These are phyloP conservation scores for Suhomyces ambrosiae DNA, from an alignment of 1,139 yeast genomes.

Conservation along the genomic window DNA sequence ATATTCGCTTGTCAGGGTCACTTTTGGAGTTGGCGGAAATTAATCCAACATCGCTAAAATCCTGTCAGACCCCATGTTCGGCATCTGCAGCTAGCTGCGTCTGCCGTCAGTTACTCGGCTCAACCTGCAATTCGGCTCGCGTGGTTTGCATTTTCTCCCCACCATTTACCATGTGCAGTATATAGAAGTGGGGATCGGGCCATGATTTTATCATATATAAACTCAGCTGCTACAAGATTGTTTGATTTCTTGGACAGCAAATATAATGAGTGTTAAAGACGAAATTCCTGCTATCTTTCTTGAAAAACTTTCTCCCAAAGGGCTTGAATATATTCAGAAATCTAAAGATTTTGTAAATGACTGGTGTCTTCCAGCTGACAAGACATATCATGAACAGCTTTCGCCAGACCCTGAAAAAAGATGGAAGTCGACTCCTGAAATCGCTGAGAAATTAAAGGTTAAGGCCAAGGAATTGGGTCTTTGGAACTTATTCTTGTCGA, in stretches of 20 bases:
- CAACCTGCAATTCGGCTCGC: conserved; percentile 1
- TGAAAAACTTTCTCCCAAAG: conserved; percentile 50
- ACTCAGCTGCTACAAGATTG: too few relatives aligned
- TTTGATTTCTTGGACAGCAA: too few relatives aligned
- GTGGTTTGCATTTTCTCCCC: conserved; percentile 4
- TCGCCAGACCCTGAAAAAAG: conserved; percentile 43
- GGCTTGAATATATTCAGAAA: conserved; percentile 52
- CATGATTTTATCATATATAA: not conserved
- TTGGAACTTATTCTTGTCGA: conserved; percentile 67
- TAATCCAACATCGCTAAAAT: not conserved
- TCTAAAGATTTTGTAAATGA: conserved; percentile 57
- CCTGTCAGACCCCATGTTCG: not conserved
- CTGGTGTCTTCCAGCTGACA: conserved; percentile 63
- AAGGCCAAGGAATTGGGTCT: conserved; percentile 60
- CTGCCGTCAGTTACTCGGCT: not conserved
- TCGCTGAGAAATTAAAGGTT: conserved; percentile 53
- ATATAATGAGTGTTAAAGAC: conserved; percentile 40
- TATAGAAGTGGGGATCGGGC: conserved; percentile 5
- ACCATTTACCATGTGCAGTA: not conserved
- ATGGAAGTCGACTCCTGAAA: conserved; percentile 54
- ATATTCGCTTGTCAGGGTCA: too few relatives aligned
- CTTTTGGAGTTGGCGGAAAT: not conserved
- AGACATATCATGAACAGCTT: conserved; percentile 44
- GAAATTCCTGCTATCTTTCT: conserved; percentile 49
- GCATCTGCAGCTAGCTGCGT: not conserved